A percentile compares a stretch with the other conserved stretches of the same genome.
These are phyloP conservation scores for Tagetes erecta DNA, from an alignment of 129 eudicot genomes.

Conservation along the genomic window DNA sequence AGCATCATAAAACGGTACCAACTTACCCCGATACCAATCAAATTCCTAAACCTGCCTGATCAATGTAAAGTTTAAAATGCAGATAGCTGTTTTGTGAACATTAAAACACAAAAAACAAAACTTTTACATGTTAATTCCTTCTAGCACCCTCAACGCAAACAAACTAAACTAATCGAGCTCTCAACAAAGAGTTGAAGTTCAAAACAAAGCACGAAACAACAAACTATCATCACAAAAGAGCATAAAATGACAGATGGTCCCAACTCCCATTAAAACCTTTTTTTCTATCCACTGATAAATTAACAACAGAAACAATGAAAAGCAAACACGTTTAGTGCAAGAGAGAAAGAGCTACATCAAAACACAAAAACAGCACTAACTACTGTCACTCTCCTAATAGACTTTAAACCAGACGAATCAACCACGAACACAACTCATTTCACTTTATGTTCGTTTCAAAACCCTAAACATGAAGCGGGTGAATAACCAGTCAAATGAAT, in stretches of 20 bases:
- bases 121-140: constrained; percentile 1
- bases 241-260: not conserved
- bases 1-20: not conserved
- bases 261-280: not conserved
- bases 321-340: not conserved
- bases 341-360: not conserved
- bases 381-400: constrained; percentile 7
- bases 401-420: not conserved
- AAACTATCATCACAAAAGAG: not conserved
- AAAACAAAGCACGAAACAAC: not conserved
- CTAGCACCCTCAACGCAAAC: not conserved
- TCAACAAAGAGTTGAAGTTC: not conserved
- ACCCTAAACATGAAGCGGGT: constrained; percentile 15
- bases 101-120: not conserved
- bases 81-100: not conserved
- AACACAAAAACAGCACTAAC: constrained; percentile 10
- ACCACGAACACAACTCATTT: not conserved
- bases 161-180: not conserved
- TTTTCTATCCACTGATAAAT: not conserved
- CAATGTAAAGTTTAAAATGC: not conserved
- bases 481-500: not conserved
- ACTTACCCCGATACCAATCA: not conserved
- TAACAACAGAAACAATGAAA: not conserved
- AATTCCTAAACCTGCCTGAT: not conserved
- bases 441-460: constrained; percentile 14